Conservation (phyloP, 2,329 filamentous ascomycete species). For the Cladosporium cucumerinum region DNA sequence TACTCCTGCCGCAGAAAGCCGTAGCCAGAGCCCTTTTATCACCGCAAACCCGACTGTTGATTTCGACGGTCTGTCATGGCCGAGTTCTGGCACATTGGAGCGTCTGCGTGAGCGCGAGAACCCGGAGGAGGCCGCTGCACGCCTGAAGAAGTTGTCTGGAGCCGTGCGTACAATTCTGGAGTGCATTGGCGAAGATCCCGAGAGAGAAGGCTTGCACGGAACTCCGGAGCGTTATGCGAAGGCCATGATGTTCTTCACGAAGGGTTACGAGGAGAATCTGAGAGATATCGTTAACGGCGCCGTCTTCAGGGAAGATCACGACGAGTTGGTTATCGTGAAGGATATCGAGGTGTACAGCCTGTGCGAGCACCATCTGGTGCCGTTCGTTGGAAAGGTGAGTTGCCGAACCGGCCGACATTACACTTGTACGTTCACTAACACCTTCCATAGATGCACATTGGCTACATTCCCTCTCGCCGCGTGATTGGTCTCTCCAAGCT, state of each 20-base stretch:
- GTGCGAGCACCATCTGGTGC: slow-evolving; percentile 96
- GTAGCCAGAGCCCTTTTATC: slow-evolving; percentile 48
- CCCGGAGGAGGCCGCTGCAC: slow-evolving; percentile 55
- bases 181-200: slow-evolving; percentile 64
- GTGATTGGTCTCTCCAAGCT: slow-evolving; percentile 96
- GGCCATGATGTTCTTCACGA: slow-evolving; percentile 92
- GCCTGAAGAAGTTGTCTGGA: slow-evolving; percentile 59
- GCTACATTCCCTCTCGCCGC: slow-evolving; percentile 87
- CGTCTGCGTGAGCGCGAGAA: slow-evolving; percentile 38
- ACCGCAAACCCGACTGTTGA: slow-evolving; percentile 51
- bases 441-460: slow-evolving; percentile 82
- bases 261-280: slow-evolving; percentile 94
- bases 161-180: slow-evolving; percentile 63
- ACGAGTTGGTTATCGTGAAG: slow-evolving; percentile 96
- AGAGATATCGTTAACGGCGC: slow-evolving; percentile 87
- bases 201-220: slow-evolving; percentile 60
- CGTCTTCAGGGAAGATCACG: slow-evolving; percentile 94
- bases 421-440: slow-evolving; percentile 7
- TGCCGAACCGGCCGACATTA: background rate
- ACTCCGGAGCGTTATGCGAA: slow-evolving; percentile 87
- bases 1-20: slow-evolving; percentile 50
- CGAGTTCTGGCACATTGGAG: slow-evolving; percentile 39
- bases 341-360: slow-evolving; percentile 93
- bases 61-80: slow-evolving; percentile 56
- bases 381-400: slow-evolving; percentile 85